Percentiles rank a stretch among this genome's conserved stretches.
Conservation (phyloP, 1,284 basidiomycete species). For the Pisolithus thermaeus region DNA sequence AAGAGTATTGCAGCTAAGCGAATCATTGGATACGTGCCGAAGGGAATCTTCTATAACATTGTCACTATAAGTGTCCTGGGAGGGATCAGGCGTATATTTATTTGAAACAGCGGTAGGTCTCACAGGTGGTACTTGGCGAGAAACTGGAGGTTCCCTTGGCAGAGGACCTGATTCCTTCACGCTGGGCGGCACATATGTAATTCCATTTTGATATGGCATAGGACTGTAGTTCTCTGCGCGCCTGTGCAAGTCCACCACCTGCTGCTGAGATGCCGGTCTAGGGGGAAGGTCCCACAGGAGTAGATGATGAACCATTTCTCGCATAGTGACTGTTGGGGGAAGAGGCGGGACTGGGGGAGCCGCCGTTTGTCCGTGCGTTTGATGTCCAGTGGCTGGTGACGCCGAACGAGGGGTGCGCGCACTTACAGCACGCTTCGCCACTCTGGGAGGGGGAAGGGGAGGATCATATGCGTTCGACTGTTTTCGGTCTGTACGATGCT, state of each 20-base stretch:
- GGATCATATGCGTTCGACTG: conserved; percentile 76
- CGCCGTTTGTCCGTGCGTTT: conserved; percentile 17
- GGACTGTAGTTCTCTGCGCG: not conserved
- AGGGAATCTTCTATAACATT: conserved; percentile 1
- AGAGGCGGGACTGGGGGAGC: conserved; percentile 2
- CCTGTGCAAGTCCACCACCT: not conserved
- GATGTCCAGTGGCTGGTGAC: conserved; percentile 22
- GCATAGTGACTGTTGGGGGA: conserved; percentile 1
- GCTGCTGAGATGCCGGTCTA: conserved; percentile 7
- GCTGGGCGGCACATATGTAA: not conserved
- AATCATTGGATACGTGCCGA: not conserved
- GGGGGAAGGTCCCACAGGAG: conserved; percentile 16
- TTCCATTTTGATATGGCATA: not conserved
- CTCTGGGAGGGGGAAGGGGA: conserved; percentile 56
- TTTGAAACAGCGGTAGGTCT: not conserved
- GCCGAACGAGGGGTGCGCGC: conserved; percentile 23
- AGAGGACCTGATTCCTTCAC: not conserved
- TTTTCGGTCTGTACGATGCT: conserved; percentile 50
- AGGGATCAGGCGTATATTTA: not conserved
- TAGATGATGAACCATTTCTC: conserved; percentile 10
- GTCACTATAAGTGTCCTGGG: not conserved
- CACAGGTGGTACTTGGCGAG: not conserved
- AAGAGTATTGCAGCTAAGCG: not conserved
- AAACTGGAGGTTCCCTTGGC: not conserved
- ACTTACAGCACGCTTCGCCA: conserved; percentile 33